Conservation (phyloP, 306 rosid species). For the Cicer arietinum region DNA sequence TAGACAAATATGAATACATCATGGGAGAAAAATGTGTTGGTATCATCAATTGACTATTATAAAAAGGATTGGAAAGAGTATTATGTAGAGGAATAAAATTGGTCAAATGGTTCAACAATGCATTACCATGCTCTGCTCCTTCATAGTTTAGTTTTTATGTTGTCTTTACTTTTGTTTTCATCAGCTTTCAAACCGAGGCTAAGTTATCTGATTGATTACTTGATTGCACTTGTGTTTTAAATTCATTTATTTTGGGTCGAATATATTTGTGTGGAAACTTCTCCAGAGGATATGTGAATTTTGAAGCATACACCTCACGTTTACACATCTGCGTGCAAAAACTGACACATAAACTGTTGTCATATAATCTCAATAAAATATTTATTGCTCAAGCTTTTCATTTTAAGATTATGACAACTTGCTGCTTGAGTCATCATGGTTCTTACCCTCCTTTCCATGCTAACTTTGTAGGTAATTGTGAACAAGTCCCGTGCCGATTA, state of each 20-base stretch:
- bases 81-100: neutral
- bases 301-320: slow-evolving; percentile 19
- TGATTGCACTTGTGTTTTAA: slow-evolving; percentile 21
- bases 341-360: slow-evolving; percentile 31
- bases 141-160: slow-evolving; percentile 21
- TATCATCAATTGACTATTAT: neutral
- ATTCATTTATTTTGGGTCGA: neutral
- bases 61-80: too few relatives aligned
- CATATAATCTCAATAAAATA: slow-evolving; percentile 21
- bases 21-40: slow-evolving; percentile 16
- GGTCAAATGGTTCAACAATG: slow-evolving; percentile 11
- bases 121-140: slow-evolving; percentile 7
- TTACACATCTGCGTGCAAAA: neutral
- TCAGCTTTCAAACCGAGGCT: slow-evolving; percentile 19
- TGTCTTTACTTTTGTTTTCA: slow-evolving; percentile 8
- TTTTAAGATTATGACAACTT: slow-evolving; percentile 26
- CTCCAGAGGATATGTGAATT: slow-evolving; percentile 31
- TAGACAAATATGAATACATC: neutral
- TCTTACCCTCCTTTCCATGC: slow-evolving; percentile 25
- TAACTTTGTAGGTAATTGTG: slow-evolving; percentile 69
- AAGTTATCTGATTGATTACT: slow-evolving; percentile 13
- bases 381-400: slow-evolving; percentile 31
- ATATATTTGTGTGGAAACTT: slow-evolving; percentile 27
- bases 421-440: slow-evolving; percentile 21
- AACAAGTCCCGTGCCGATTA: slow-evolving; percentile 91